These are phyloP conservation scores for Boletus rufocinnamomeus DNA, from an alignment of 768 basidiomycete species.

Conservation along the genomic window DNA sequence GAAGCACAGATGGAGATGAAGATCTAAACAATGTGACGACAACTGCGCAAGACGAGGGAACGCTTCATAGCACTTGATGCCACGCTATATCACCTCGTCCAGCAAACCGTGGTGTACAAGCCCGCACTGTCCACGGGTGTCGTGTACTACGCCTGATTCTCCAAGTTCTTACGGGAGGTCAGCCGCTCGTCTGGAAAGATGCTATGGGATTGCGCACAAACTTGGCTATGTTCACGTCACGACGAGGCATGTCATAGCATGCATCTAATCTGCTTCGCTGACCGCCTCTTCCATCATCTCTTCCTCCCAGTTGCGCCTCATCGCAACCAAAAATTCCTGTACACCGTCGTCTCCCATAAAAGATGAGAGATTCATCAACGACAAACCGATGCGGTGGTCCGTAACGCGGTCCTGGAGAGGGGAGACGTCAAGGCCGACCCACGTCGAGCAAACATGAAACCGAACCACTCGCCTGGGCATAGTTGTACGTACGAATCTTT, in stretches of 20 bases:
- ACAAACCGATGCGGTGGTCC: constrained; percentile 85
- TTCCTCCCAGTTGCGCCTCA: constrained; percentile 58
- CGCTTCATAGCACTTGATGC: no score
- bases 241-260: neutral
- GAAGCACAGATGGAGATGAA: no score
- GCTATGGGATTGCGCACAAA: no score
- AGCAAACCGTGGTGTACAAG: no score
- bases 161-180: no score
- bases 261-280: constrained; percentile 16
- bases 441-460: neutral
- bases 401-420: constrained; percentile 80
- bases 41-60: no score
- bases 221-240: no score
- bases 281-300: constrained; percentile 56
- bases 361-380: constrained; percentile 62
- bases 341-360: constrained; percentile 70
- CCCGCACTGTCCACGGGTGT: no score
- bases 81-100: no score
- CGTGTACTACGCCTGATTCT: no score
- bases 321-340: constrained; percentile 55
- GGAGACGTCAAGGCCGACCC: neutral
- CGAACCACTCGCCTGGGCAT: constrained; percentile 60
- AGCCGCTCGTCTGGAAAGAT: no score
- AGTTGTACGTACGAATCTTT: constrained; percentile 96
- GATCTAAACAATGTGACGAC: no score